These are phyloP conservation scores for Podaxis pistillaris DNA, from an alignment of 768 basidiomycete species.

Conservation along the genomic window DNA sequence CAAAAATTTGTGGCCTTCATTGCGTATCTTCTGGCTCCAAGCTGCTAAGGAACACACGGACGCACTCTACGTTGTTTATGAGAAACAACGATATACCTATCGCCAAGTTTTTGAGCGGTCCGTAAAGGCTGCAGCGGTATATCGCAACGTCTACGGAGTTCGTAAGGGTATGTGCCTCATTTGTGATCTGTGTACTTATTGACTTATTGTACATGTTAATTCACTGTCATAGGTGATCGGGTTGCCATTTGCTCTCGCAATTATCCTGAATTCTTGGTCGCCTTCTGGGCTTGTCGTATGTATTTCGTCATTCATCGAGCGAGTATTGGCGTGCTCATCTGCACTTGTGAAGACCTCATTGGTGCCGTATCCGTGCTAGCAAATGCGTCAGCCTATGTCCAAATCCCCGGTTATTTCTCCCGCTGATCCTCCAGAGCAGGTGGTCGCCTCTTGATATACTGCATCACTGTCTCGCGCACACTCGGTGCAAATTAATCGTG, in stretches of 20 bases:
- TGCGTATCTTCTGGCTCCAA: constrained; percentile 49
- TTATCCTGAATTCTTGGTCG: constrained; percentile 42
- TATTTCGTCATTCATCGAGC: background rate
- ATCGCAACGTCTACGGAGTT: constrained; percentile 40
- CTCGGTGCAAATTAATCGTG: constrained; percentile 41
- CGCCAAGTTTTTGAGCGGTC: constrained; percentile 36
- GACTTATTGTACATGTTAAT: background rate
- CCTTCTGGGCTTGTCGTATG: constrained; percentile 50
- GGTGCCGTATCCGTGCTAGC: constrained; percentile 48
- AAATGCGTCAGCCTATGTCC: constrained; percentile 37
- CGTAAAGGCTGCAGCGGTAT: constrained; percentile 35
- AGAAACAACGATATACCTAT: constrained; percentile 43
- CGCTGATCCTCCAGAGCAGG: constrained; percentile 18
- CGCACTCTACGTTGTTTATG: constrained; percentile 48
- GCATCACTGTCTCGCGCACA: constrained; percentile 43
- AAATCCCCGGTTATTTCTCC: background rate
- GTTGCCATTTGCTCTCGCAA: constrained; percentile 50
- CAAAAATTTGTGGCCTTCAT: constrained; percentile 49
- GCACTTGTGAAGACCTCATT: constrained; percentile 32
- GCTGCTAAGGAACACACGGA: constrained; percentile 32
- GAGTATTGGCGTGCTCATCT: background rate
- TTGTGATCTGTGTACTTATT: background rate
- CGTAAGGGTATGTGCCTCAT: constrained; percentile 37
- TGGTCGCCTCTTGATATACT: constrained; percentile 42
- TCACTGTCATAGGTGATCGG: constrained; percentile 30